phyloP scores from a whole-genome alignment of 2,329 filamentous ascomycete genomes.

The Sordariomycetes sp. region DNA sequence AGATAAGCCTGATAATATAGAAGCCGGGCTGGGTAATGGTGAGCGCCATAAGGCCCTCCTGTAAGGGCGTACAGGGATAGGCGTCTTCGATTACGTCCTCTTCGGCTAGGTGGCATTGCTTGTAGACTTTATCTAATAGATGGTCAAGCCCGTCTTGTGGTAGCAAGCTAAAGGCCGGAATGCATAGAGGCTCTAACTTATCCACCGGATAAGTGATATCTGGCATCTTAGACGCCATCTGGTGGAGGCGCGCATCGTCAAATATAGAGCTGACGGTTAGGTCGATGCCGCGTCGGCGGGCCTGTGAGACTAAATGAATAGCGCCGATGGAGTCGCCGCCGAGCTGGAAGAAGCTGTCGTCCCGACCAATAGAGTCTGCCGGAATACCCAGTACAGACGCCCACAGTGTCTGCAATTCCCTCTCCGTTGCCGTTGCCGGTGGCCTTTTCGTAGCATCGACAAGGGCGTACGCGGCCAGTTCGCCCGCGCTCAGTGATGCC shows the following conservation, averaged over 20 bases:
- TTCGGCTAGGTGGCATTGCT: not conserved
- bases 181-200: too few relatives aligned
- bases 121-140: not conserved
- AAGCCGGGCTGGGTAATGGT: conserved; percentile 24
- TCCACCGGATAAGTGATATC: too few relatives aligned
- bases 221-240: not conserved
- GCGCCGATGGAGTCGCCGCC: conserved; percentile 23
- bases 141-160: not conserved
- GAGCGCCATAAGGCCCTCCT: conserved; percentile 39
- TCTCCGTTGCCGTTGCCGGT: not conserved
- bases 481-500: not conserved
- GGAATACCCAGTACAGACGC: not conserved
- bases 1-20: conserved; percentile 19
- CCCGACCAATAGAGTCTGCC: not conserved
- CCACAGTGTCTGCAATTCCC: not conserved
- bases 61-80: conserved; percentile 26
- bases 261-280: not conserved
- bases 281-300: not conserved
- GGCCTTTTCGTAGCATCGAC: too few relatives aligned
- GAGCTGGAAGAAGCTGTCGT: conserved; percentile 8
- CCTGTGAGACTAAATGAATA: conserved; percentile 5
- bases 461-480: too few relatives aligned
- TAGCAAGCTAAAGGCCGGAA: not conserved
- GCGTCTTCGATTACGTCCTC: conserved; percentile 14
- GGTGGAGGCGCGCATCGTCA: conserved; percentile 1